A percentile compares a stretch with the other conserved stretches of the same genome.
Evolutionary conservation across 2,329 filamentous ascomycete species (phyloP).

Genomic region (Diplodia sapinea): DNA sequence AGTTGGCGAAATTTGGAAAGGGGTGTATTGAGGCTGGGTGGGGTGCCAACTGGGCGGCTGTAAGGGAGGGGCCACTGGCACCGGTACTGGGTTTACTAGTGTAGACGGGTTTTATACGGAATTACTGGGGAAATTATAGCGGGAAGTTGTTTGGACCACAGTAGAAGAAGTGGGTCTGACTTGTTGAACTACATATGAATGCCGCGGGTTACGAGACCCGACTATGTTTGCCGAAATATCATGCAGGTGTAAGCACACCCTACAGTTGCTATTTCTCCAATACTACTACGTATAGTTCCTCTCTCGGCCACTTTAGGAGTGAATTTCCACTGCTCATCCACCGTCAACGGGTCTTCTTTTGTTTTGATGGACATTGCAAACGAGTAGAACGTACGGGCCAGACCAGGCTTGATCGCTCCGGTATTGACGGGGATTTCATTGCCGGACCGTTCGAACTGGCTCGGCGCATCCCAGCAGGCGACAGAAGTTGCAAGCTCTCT

Average conservation of each 20-base stretch:
- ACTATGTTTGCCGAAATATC: no score
- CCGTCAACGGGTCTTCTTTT: neutral
- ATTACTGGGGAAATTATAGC: no score
- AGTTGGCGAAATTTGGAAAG: constrained; percentile 36
- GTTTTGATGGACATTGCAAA: neutral
- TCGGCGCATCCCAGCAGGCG: no score
- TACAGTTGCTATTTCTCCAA: no score
- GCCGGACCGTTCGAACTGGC: neutral
- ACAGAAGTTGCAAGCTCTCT: no score
- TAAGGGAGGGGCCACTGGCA: constrained; percentile 32
- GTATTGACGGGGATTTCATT: neutral
- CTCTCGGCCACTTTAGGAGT: no score
- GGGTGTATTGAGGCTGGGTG: constrained; percentile 32
- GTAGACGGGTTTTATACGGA: neutral
- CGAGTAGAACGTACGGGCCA: neutral
- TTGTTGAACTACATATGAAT: no score
- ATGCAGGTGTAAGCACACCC: no score
- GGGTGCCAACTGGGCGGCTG: constrained; percentile 36
- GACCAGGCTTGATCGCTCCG: neutral
- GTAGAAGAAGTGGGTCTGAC: neutral
- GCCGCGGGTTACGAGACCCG: no score
- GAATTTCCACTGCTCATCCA: neutral
- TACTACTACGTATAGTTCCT: no score
- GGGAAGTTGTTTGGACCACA: no score
- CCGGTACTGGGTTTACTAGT: constrained; percentile 1